Evolutionary conservation across 345 rosid genomes (phyloP).

Genomic region (Nasturtium officinale): DNA sequence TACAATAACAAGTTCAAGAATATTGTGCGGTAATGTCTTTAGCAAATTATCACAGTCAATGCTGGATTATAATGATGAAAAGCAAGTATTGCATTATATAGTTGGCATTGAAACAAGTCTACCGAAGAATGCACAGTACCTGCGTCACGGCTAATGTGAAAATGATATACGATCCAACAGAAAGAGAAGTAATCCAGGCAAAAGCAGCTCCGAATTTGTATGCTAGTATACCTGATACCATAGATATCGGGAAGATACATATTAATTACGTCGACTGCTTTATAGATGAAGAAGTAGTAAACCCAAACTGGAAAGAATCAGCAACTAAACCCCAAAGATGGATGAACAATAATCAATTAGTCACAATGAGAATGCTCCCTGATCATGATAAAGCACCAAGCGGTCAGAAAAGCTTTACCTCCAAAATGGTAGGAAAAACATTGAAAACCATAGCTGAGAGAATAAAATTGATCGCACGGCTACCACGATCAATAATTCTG

Average conservation of each 20-base stretch:
- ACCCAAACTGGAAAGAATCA: conserved; percentile 20
- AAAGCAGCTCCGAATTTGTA: conserved; percentile 95
- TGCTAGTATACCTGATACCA: conserved; percentile 95
- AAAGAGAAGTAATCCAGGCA: conserved; percentile 97
- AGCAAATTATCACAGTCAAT: neutral
- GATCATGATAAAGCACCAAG: conserved; percentile 13
- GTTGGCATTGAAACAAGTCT: neutral
- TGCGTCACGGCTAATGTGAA: conserved; percentile 91
- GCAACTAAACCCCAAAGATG: neutral
- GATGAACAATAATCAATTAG: neutral
- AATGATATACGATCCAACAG: conserved; percentile 79
- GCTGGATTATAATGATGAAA: conserved; percentile 2
- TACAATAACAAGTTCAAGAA: neutral
- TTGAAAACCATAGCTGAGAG: conserved; percentile 97
- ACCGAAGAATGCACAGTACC: conserved; percentile 49
- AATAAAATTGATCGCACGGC: conserved; percentile 98
- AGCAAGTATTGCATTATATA: conserved; percentile 15
- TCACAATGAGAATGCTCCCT: conserved; percentile 5
- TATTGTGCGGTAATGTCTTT: neutral
- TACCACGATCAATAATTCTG: conserved; percentile 95
- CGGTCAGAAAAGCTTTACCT: conserved; percentile 56
- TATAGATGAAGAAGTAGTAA: conserved; percentile 33
- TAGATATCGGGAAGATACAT: conserved; percentile 77
- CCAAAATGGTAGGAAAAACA: conserved; percentile 87
- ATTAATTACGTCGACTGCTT: conserved; percentile 47